Base-by-base conservation (phyloP, 345 rosid genomes). In the Limnanthes douglasii region DNA sequence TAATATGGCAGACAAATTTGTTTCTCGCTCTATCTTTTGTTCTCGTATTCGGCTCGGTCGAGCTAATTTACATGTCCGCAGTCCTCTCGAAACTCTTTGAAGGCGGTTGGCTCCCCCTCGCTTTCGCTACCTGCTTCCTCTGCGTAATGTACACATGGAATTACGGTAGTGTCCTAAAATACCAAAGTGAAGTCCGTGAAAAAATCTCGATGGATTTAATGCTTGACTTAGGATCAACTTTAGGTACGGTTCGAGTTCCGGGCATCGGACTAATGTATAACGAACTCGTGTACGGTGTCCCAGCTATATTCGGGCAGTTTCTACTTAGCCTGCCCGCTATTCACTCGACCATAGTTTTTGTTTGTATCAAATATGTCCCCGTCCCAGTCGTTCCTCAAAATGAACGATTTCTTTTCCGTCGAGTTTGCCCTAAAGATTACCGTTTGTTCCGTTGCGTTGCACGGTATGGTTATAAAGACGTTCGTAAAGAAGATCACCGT, bases 81-180 rank as follows among this genome's bases (percentile, higher is more conserved):
- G 92, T 90, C 50, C 68, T 84, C 12, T 56, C 95, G 1, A 84
- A 84, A 57, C 46, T 90, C 37, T 14, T 13, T 31, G 72, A 90
- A 28, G 98, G 98, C 2, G 95, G 92, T 37, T 90, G 98, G 98
- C 79, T 90, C 38, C 98, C 98, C 0, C 75, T 84, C 0, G 98
- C 42, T 34, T 90, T 79, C 27, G 82, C 98, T 21, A 36, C 62
- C 15, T 56, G 47, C 67, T 90, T 83, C 57, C 81, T 90, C 20
- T 61, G 60, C 1, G 46, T 79, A 31, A 90, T 84, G 98, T 90
- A 90, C 73, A 48, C 62, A 23, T 90, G 95, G 98, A 90, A 90
- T 48, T 84, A 90, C 25, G 95, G 98, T 32, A 90, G 92, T 16
- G 86, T 90, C 21, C 51, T 90, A 54, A 90, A 90, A 68, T 90